Percentiles rank a stretch among this genome's conserved stretches.
Conservation (phyloP, 805 yeast species). For the Jamesozyma rosinii region DNA sequence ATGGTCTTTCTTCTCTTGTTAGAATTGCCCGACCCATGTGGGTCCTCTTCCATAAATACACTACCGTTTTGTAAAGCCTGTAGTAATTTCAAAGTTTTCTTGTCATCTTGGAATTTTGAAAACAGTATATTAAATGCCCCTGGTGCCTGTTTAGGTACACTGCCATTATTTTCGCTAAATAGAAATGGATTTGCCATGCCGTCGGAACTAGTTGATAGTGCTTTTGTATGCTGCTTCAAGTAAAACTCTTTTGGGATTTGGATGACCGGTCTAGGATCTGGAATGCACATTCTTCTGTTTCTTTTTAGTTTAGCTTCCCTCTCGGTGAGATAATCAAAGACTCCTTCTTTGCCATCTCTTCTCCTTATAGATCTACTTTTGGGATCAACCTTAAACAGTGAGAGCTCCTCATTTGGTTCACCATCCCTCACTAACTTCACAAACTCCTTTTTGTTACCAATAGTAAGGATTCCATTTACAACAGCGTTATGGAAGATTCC, state of each 20-base stretch:
- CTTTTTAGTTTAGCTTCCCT: slow-evolving; percentile 25
- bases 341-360: slow-evolving; percentile 41
- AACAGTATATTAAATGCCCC: slow-evolving; percentile 28
- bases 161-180: slow-evolving; percentile 14
- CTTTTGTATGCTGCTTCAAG: slow-evolving; percentile 21
- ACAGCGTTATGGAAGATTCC: slow-evolving; percentile 62
- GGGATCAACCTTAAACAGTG: slow-evolving; percentile 38
- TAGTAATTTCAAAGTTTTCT: slow-evolving; percentile 31
- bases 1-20: slow-evolving; percentile 25
- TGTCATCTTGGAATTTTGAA: slow-evolving; percentile 27
- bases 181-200: slow-evolving; percentile 16
- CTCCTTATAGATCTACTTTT: slow-evolving; percentile 35
- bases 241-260: slow-evolving; percentile 23
- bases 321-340: slow-evolving; percentile 30
- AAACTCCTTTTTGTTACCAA: slow-evolving; percentile 26
- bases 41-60: slow-evolving; percentile 30
- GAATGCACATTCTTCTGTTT: slow-evolving; percentile 29
- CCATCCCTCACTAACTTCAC: slow-evolving; percentile 54
- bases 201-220: slow-evolving; percentile 11
- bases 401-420: slow-evolving; percentile 38
- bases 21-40: slow-evolving; percentile 16
- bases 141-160: slow-evolving; percentile 2
- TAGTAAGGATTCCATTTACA: slow-evolving; percentile 36
- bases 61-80: slow-evolving; percentile 36
- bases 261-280: slow-evolving; percentile 23